phyloP scores from a whole-genome alignment of 768 basidiomycete species.

The Russula earlei region DNA sequence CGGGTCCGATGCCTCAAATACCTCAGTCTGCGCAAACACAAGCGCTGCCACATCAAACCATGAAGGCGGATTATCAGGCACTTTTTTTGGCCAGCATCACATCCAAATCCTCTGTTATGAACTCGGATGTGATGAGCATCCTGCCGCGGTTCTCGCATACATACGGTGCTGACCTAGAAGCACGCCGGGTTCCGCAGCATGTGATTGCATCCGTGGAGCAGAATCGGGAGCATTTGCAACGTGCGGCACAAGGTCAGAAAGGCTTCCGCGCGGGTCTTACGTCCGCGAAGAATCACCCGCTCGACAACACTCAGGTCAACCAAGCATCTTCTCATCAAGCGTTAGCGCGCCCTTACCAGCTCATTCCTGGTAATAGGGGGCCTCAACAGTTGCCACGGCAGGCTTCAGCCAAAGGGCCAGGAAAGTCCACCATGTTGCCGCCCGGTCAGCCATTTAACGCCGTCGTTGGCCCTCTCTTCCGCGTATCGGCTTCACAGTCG shows the following conservation, averaged over 20 bases:
- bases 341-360: not conserved
- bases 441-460: not conserved
- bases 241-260: conserved; percentile 8
- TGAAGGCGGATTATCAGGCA: too few species aligned
- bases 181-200: conserved; percentile 5
- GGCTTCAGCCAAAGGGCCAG: not conserved
- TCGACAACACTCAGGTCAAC: too few species aligned
- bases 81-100: too few species aligned
- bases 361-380: not conserved
- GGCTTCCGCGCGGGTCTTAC: conserved; percentile 11
- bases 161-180: conserved; percentile 6
- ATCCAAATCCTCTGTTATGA: too few species aligned
- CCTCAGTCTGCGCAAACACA: too few species aligned
- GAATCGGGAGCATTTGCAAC: conserved; percentile 8
- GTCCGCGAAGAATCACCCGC: conserved; percentile 4
- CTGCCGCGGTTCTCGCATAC: conserved; percentile 12
- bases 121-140: too few species aligned
- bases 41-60: too few species aligned
- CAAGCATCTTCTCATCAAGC: too few species aligned
- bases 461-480: not conserved
- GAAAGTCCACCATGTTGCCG: not conserved
- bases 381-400: not conserved
- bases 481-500: not conserved
- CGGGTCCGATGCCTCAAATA: too few species aligned
- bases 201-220: conserved; percentile 10